These are phyloP conservation scores for Candida dajiaensis DNA, from an alignment of 805 yeast genomes.

Conservation along the genomic window DNA sequence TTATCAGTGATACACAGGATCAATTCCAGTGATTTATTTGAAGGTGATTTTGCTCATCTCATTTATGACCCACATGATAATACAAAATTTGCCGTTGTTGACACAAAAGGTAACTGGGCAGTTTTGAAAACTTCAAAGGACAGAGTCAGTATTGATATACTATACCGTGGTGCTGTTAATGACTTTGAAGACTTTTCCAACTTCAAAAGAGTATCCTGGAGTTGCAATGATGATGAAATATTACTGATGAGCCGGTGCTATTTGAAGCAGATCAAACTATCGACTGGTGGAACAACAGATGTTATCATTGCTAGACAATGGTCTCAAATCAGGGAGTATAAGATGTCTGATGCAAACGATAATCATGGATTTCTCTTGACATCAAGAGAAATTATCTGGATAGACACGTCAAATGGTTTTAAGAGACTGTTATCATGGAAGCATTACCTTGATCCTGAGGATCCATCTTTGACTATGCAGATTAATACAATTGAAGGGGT, in stretches of 20 bases:
- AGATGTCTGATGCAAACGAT: slow-evolving; percentile 22
- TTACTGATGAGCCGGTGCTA: slow-evolving; percentile 39
- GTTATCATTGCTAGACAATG: slow-evolving; percentile 24
- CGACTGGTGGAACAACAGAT: slow-evolving; percentile 25
- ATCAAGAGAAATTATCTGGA: slow-evolving; percentile 56
- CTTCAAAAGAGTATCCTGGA: slow-evolving; percentile 50
- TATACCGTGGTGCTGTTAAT: slow-evolving; percentile 14
- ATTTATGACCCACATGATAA: slow-evolving; percentile 38
- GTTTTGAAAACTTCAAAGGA: slow-evolving; percentile 24
- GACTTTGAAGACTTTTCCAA: slow-evolving; percentile 49
- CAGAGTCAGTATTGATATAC: neutral
- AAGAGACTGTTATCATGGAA: slow-evolving; percentile 63
- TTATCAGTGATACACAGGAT: neutral
- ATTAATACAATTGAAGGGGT: slow-evolving; percentile 22
- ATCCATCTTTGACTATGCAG: slow-evolving; percentile 43
- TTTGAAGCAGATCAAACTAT: slow-evolving; percentile 28
- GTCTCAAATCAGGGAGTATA: slow-evolving; percentile 36
- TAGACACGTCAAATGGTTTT: slow-evolving; percentile 32
- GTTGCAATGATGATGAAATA: slow-evolving; percentile 25
- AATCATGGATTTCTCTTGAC: slow-evolving; percentile 51
- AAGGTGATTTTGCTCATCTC: slow-evolving; percentile 39
- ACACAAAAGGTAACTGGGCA: slow-evolving; percentile 48
- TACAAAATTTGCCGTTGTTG: slow-evolving; percentile 37
- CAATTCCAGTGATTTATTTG: slow-evolving; percentile 21
- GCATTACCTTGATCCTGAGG: slow-evolving; percentile 53